Evolutionary conservation across 106 monocot species (phyloP), one percentile per base, ranked within the genome.

Genomic region (Acorus gramineus): DNA sequence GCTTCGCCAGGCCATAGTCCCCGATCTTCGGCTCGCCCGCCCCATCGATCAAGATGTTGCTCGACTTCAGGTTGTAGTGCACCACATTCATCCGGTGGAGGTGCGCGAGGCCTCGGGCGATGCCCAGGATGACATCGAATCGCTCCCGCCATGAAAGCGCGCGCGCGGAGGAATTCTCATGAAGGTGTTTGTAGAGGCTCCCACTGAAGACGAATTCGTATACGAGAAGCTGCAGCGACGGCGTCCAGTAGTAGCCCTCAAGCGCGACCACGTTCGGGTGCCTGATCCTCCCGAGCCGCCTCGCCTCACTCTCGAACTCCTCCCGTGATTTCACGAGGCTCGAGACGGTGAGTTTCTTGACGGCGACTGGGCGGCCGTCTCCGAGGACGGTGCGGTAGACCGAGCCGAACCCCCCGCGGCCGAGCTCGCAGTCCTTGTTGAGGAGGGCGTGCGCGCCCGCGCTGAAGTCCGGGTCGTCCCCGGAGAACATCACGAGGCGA

Each of bases 261-360:
- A 95, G 72, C 3, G 69, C 28, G 2, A 95, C 94, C 6, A 95
- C 69, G 72, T 95, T 90, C 7, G 65, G 77, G 71, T 95, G 94
- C 60, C 69, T 71, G 13, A 80, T 56, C 42, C 82, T 90, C 3
- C 90, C 94, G 8, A 95, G 73, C 53, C 69, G 79, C 74, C 78
- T 86, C 54, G 90, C 78, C 69, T 95, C 90, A 56, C 73, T 72
- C 66, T 82, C 86, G 8, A 95, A 95, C 63, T 90, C 89, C 52
- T 95, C 90, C 55, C 70, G 77, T 3, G 94, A 86, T 59, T 94
- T 94, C 49, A 94, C 93, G 4, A 94, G 66, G 70, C 93, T 89
- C 4, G 93, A 94, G 9, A 94, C 93, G 0, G 89, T 82, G 28
- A 94, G 89, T 76, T 94, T 94, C 77, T 94, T 94, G 70, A 94